Conservation (phyloP, 345 rosid species). For the Draba incana region DNA sequence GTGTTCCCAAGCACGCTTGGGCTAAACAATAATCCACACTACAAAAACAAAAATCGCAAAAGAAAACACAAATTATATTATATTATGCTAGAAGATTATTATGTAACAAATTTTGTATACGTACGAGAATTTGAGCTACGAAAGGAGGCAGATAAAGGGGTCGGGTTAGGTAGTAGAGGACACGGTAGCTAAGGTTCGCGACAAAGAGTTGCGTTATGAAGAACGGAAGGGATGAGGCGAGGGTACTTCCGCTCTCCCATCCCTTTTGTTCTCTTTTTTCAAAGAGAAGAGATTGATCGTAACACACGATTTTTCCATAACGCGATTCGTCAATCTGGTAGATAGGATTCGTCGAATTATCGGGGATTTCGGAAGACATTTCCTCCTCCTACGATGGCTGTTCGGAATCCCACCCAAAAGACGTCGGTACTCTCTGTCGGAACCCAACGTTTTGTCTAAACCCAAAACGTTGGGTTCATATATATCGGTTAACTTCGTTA, state of each 20-base stretch:
- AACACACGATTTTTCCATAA: constrained; percentile 42
- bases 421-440: not conserved
- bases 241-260: constrained; percentile 44
- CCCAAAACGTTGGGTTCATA: constrained; percentile 21
- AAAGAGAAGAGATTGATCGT: constrained; percentile 27
- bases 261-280: constrained; percentile 43
- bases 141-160: constrained; percentile 44
- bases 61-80: too few relatives aligned
- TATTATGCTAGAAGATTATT: not conserved
- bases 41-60: constrained; percentile 16
- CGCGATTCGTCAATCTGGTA: constrained; percentile 32
- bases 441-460: constrained; percentile 22
- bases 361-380: constrained; percentile 23
- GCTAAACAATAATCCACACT: constrained; percentile 66
- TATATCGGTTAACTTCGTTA: constrained; percentile 17
- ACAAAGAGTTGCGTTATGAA: constrained; percentile 44
- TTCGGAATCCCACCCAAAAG: not conserved
- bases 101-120: not conserved
- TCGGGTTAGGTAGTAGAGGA: constrained; percentile 38
- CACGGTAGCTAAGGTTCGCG: constrained; percentile 37
- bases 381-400: constrained; percentile 3
- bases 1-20: constrained; percentile 44
- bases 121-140: constrained; percentile 44
- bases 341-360: not conserved
- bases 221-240: constrained; percentile 43